A percentile compares a stretch with the other conserved stretches of the same genome.
These are phyloP conservation scores for Zopfochytrium polystomum DNA, from an alignment of 371 early-diverging fungal species.

Conservation along the genomic window DNA sequence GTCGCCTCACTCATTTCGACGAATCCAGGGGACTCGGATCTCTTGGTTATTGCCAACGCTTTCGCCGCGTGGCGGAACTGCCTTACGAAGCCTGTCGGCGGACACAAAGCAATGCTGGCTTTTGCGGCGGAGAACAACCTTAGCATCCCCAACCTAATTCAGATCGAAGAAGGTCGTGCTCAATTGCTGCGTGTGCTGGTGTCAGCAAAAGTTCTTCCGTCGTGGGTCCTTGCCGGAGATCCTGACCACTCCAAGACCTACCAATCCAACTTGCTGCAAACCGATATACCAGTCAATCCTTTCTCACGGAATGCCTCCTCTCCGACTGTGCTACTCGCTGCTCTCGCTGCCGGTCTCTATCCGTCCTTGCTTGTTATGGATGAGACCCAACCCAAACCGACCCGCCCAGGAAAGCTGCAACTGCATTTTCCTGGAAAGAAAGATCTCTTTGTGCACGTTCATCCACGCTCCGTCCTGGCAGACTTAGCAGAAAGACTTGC, in stretches of 20 bases:
- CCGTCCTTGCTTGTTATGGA: slow-evolving; percentile 2
- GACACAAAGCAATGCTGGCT: slow-evolving; percentile 12
- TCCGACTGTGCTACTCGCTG: slow-evolving; percentile 1
- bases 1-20: background rate
- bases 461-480: slow-evolving; percentile 5
- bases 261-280: background rate
- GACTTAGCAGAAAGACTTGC: background rate
- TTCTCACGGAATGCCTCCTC: background rate
- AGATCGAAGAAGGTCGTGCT: slow-evolving; percentile 31
- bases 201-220: slow-evolving; percentile 1
- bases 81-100: slow-evolving; percentile 3
- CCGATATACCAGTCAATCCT: background rate
- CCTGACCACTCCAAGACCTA: background rate
- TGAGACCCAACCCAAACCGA: background rate
- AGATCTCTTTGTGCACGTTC: slow-evolving; percentile 6
- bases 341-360: slow-evolving; percentile 11
- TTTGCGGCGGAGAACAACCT: slow-evolving; percentile 16
- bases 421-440: slow-evolving; percentile 6
- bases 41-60: slow-evolving; percentile 24
- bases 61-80: slow-evolving; percentile 23
- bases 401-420: background rate
- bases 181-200: slow-evolving; percentile 29
- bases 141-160: slow-evolving; percentile 17
- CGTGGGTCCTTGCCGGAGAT: background rate
- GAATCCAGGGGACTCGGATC: slow-evolving; percentile 29